Evolutionary conservation across 345 rosid genomes (phyloP), one percentile per base, ranked within the genome.

Genomic region (Ailanthus altissimus): DNA sequence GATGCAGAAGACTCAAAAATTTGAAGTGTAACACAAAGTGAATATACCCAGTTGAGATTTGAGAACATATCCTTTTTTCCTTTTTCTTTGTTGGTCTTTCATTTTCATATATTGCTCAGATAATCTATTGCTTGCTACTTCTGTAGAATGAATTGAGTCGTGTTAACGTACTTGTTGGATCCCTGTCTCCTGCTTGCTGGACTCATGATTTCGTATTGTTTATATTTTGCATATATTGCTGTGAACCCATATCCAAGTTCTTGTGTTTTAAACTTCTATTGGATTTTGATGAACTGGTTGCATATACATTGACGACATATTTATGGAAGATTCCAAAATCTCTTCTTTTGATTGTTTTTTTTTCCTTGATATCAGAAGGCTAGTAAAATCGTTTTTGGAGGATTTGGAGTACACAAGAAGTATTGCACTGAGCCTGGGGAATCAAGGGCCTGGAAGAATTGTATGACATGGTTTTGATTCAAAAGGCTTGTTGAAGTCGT

Each of bases 401-500:
- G 79, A 64, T 63, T 78, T 64, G 50, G 59, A 46, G 14, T 47
- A 38, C 43, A 25, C 2, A 25, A 75, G 8, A 51, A 42, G 23
- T 46, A 23, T 62, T 72, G 75, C 43, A 54, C 77, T 73, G 63
- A 71, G 77, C 64, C 42, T 26, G 45, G 13, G 15, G 73, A 47
- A 66, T 66, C 40, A 61, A 59, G 13, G 18, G 46, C 73, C 75
- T 71, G 71, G 59, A 82, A 81, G 77, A 59, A 72, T 50, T 40
- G 26, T 15, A 51, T 57, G 64, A 51, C 36, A 14, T 42, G 65
- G 61, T 69, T 70, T 74, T 66, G 25, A 60, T 75, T 78, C 66
- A 38, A 75, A 21, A 63, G 63, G 72, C 73, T 80, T 75, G 73
- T 80, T 77, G 49, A 79, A 57, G 13, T n/a, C 70, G 76, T 77